Conservation (phyloP, 2,329 filamentous ascomycete species). For the Tolypocladium guangdongense region DNA sequence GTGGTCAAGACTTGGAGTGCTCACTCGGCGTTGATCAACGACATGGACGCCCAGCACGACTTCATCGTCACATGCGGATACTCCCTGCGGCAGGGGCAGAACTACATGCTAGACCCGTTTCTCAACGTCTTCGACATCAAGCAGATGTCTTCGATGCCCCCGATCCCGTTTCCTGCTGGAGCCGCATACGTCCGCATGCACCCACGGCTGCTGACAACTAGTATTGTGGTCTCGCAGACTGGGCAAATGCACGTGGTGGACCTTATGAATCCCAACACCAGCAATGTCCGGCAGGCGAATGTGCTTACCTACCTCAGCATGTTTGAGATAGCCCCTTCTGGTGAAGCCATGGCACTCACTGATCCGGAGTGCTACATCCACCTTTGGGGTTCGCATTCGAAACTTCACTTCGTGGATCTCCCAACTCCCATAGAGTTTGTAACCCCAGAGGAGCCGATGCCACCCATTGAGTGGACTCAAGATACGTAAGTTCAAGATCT, state of each 20-base stretch:
- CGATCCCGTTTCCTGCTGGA: constrained; percentile 84
- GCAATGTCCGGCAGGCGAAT: constrained; percentile 74
- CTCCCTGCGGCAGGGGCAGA: constrained; percentile 62
- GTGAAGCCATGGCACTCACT: constrained; percentile 71
- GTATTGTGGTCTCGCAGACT: constrained; percentile 82
- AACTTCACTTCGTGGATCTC: constrained; percentile 78
- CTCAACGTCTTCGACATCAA: constrained; percentile 95
- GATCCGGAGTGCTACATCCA: constrained; percentile 72
- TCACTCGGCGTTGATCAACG: constrained; percentile 78
- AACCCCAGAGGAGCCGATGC: constrained; percentile 47
- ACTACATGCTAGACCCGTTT: constrained; percentile 79
- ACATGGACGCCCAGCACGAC: constrained; percentile 95
- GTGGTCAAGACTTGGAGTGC: constrained; percentile 84
- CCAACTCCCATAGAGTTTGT: constrained; percentile 69
- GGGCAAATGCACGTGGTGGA: constrained; percentile 95
- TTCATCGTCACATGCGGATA: constrained; percentile 93
- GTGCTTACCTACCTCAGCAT: constrained; percentile 63
- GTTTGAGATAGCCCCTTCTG: constrained; percentile 79
- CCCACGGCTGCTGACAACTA: constrained; percentile 87
- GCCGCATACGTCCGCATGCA: constrained; percentile 96
- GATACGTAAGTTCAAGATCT: constrained; percentile 48
- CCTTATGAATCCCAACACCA: constrained; percentile 83
- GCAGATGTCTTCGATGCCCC: constrained; percentile 75
- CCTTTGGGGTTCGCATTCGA: constrained; percentile 78
- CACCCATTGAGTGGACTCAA: constrained; percentile 55